Conservation (phyloP, 164 flowering plant species). For the Macadamia integrifolia region DNA sequence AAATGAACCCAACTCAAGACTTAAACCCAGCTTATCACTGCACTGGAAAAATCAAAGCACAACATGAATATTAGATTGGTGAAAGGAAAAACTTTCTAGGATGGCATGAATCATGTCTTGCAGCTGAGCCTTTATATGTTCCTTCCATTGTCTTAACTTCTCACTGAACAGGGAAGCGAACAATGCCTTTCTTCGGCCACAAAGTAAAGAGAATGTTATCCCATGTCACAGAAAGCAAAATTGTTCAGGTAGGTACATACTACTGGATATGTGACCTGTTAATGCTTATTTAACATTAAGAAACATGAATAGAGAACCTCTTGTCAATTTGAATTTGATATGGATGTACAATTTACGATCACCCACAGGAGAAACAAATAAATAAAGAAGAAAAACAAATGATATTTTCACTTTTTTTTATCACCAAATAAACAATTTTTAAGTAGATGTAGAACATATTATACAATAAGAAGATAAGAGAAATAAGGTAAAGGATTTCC, state of each 20-base stretch:
- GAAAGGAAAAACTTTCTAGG: not conserved
- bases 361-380: too few species aligned
- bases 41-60: conserved; percentile 51
- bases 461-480: too few species aligned
- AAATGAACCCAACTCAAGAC: conserved; percentile 98
- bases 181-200: not conserved
- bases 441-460: too few species aligned
- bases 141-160: not conserved
- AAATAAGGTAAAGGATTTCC: too few species aligned
- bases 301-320: too few species aligned
- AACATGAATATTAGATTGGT: conserved; percentile 11
- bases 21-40: conserved; percentile 94
- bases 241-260: too few species aligned
- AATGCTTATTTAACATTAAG: too few species aligned
- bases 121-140: not conserved
- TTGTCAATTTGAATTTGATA: too few species aligned
- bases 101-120: not conserved
- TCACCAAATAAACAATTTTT: too few species aligned
- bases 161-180: not conserved
- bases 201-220: not conserved
- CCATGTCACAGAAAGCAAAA: not conserved
- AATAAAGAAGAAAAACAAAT: not conserved
- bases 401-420: too few species aligned
- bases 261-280: too few species aligned
- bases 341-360: too few species aligned